These are phyloP conservation scores for Sugiyamaella xylanicola DNA, from an alignment of 1,139 yeast genomes.

Conservation along the genomic window DNA sequence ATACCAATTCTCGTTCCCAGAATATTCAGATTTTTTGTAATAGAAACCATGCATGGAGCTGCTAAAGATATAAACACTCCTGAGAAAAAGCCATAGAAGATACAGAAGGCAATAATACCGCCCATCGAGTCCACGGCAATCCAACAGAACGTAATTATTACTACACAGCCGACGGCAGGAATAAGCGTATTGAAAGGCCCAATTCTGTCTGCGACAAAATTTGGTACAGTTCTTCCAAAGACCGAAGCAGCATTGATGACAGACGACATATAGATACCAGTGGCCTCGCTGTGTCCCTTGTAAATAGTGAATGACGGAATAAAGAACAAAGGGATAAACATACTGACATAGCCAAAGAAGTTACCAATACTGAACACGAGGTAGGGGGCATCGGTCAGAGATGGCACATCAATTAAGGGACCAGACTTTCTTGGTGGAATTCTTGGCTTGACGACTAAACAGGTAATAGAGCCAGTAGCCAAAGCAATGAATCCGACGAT, in stretches of 20 bases:
- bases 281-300: slow-evolving; percentile 27
- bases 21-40: slow-evolving; percentile 49
- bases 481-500: slow-evolving; percentile 38
- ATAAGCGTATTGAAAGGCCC: slow-evolving; percentile 51
- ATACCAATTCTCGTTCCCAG: slow-evolving; percentile 56
- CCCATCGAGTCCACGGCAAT: slow-evolving; percentile 47
- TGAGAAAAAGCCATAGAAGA: slow-evolving; percentile 52
- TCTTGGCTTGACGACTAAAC: slow-evolving; percentile 30
- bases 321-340: slow-evolving; percentile 41
- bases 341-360: slow-evolving; percentile 38
- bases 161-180: slow-evolving; percentile 34
- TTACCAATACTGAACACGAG: slow-evolving; percentile 35
- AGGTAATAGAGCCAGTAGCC: slow-evolving; percentile 24
- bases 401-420: slow-evolving; percentile 33
- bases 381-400: slow-evolving; percentile 38
- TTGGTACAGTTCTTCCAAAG: slow-evolving; percentile 53
- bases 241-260: slow-evolving; percentile 53
- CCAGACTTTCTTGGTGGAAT: slow-evolving; percentile 37
- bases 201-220: slow-evolving; percentile 47
- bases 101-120: slow-evolving; percentile 47
- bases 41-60: slow-evolving; percentile 49
- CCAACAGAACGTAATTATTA: slow-evolving; percentile 41
- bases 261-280: slow-evolving; percentile 44
- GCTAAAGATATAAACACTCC: slow-evolving; percentile 49
- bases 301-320: slow-evolving; percentile 37